These are phyloP conservation scores for Phialocephala subalpina DNA, from an alignment of 2,329 filamentous ascomycete species.

Conservation along the genomic window DNA sequence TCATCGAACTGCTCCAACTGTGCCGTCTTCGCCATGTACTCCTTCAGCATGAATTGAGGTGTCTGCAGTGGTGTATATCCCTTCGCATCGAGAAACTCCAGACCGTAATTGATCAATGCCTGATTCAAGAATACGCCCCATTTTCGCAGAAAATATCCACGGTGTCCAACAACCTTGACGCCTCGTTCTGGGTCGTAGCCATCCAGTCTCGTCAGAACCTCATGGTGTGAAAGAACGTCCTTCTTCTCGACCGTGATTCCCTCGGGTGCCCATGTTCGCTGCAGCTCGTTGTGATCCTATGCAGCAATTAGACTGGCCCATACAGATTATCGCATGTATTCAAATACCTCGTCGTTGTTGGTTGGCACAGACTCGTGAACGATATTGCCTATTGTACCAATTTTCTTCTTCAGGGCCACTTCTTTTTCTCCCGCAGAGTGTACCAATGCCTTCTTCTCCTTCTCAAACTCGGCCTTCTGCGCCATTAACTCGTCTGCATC, in stretches of 20 bases:
- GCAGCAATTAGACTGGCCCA: constrained; percentile 13
- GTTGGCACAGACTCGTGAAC: constrained; percentile 89
- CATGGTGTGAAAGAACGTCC: constrained; percentile 87
- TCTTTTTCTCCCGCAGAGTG: constrained; percentile 81
- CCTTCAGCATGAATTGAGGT: constrained; percentile 93
- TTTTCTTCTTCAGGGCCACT: constrained; percentile 75
- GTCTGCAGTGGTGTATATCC: constrained; percentile 86
- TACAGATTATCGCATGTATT: neutral
- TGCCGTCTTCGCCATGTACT: constrained; percentile 97
- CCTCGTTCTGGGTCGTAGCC: constrained; percentile 94
- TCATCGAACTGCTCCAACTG: constrained; percentile 98
- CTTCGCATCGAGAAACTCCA: constrained; percentile 84
- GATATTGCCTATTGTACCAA: constrained; percentile 87
- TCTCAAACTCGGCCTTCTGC: constrained; percentile 79
- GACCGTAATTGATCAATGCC: constrained; percentile 92
- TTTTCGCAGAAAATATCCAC: constrained; percentile 89
- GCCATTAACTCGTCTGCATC: constrained; percentile 81
- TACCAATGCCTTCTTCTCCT: constrained; percentile 82
- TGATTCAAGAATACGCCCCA: constrained; percentile 94
- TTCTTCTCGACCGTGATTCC: constrained; percentile 78
- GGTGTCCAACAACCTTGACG: constrained; percentile 92
- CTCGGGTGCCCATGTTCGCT: constrained; percentile 83
- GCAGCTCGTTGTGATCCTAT: constrained; percentile 79
- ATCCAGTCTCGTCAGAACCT: constrained; percentile 86
- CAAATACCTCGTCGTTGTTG: constrained; percentile 76